Evolutionary conservation across 164 flowering plant species (phyloP).

Genomic region (Umbellularia californica): DNA sequence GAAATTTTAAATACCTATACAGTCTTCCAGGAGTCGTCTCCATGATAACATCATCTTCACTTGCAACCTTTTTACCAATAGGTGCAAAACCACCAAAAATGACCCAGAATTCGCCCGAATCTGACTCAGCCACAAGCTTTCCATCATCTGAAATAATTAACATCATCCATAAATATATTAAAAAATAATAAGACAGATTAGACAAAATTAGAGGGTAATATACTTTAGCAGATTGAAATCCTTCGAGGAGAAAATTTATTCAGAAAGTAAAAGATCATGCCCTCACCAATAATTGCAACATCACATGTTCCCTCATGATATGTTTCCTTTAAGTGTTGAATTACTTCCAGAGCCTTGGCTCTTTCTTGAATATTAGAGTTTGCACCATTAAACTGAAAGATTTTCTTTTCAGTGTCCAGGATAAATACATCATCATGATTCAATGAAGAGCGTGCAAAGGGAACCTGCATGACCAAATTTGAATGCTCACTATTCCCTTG

Average conservation of each 20-base stretch:
- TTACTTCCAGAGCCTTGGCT: conserved; percentile 97
- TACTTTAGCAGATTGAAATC: too few relatives aligned
- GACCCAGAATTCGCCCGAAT: conserved; percentile 98
- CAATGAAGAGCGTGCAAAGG: conserved; percentile 85
- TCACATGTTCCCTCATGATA: conserved; percentile 90
- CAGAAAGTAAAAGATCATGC: not conserved
- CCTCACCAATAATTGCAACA: conserved; percentile 93
- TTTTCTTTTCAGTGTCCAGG: conserved; percentile 77
- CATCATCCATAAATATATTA: conserved; percentile 1
- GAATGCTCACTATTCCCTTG: conserved; percentile 7
- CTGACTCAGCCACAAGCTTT: conserved; percentile 84
- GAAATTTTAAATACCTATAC: conserved; percentile 46
- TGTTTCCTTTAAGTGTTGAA: conserved; percentile 85
- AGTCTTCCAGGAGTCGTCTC: conserved; percentile 79
- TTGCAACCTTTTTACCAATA: conserved; percentile 70
- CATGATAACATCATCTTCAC: conserved; percentile 83
- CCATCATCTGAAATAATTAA: conserved; percentile 71
- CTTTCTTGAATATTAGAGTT: conserved; percentile 98
- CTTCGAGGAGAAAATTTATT: not conserved
- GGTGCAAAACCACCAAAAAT: conserved; percentile 99
- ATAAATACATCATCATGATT: conserved; percentile 99
- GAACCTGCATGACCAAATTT: conserved; percentile 58
- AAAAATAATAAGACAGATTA: not conserved
- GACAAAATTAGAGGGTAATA: not conserved
- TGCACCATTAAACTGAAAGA: conserved; percentile 97